phyloP scores from a whole-genome alignment of 2,329 filamentous ascomycete species.

The Cladobotryum mycophilum region DNA sequence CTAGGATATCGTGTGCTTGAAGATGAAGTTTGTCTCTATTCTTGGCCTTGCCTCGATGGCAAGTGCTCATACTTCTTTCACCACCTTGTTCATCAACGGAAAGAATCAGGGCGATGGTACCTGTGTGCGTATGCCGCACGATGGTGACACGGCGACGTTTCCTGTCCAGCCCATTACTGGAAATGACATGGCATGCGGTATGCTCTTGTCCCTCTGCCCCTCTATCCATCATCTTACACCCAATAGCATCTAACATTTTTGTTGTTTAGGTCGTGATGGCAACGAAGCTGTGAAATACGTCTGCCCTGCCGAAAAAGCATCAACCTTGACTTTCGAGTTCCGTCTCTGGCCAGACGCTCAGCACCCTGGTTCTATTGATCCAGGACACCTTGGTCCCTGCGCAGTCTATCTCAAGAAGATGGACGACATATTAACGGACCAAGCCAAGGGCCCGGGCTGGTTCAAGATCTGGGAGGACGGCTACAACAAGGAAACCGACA shows the following conservation, averaged over 20 bases:
- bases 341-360: conserved; percentile 53
- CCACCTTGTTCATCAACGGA: conserved; percentile 56
- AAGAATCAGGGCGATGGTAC: conserved; percentile 63
- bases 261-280: conserved; percentile 38
- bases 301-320: conserved; percentile 44
- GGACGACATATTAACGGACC: conserved; percentile 43
- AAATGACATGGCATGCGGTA: conserved; percentile 66
- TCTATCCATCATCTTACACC: background rate
- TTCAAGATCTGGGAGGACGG: conserved; percentile 72
- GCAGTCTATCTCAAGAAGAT: conserved; percentile 70
- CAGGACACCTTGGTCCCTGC: conserved; percentile 61
- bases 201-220: conserved; percentile 15
- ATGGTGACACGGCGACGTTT: conserved; percentile 44
- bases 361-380: conserved; percentile 50
- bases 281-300: conserved; percentile 39
- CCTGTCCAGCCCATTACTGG: conserved; percentile 54
- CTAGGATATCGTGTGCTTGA: conserved; percentile 10
- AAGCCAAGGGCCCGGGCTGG: conserved; percentile 61
- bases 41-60: conserved; percentile 33
- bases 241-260: background rate
- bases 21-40: conserved; percentile 31
- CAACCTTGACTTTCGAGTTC: conserved; percentile 60
- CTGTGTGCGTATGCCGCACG: conserved; percentile 61
- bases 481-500: conserved; percentile 46
- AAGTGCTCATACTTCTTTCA: conserved; percentile 56